Evolutionary conservation across 805 yeast species (phyloP).

Genomic region (Helenozyma baotianmanensis): DNA sequence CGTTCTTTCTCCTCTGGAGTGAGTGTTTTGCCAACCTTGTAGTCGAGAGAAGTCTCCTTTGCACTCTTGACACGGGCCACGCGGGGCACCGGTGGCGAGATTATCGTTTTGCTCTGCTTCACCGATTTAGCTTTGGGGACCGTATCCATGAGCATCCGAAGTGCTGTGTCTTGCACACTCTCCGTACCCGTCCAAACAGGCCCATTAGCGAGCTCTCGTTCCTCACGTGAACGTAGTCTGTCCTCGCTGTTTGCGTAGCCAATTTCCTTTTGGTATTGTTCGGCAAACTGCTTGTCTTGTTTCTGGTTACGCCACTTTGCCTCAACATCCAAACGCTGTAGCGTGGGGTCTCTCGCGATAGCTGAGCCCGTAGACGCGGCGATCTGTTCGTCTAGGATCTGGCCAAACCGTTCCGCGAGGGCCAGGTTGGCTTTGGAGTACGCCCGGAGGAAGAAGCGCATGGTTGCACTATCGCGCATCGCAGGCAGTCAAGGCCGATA

Average conservation of each 20-base stretch:
- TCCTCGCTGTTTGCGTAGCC: slow-evolving; percentile 28
- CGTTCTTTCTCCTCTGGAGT: slow-evolving; percentile 23
- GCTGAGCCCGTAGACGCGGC: slow-evolving; percentile 12
- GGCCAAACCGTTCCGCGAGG: slow-evolving; percentile 27
- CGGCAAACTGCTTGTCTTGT: slow-evolving; percentile 4
- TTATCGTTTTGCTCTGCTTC: slow-evolving; percentile 10
- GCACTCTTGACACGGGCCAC: slow-evolving; percentile 51
- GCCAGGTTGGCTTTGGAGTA: slow-evolving; percentile 17
- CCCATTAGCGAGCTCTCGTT: slow-evolving; percentile 4
- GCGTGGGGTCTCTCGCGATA: slow-evolving; percentile 16
- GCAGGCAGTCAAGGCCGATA: no score
- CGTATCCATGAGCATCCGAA: slow-evolving; percentile 14
- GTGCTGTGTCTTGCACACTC: slow-evolving; percentile 7
- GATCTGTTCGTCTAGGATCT: slow-evolving; percentile 29
- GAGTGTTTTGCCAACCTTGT: slow-evolving; percentile 43
- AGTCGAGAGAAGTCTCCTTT: slow-evolving; percentile 62
- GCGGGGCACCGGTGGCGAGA: slow-evolving; percentile 20
- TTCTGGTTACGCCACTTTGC: slow-evolving; percentile 1
- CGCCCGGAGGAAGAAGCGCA: slow-evolving; percentile 4
- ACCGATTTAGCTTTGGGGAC: slow-evolving; percentile 10
- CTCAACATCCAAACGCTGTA: no score
- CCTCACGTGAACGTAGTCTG: slow-evolving; percentile 3
- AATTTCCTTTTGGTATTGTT: slow-evolving; percentile 14
- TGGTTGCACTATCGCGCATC: no score
- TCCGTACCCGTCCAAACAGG: slow-evolving; percentile 13